phyloP scores from a whole-genome alignment of 2,329 filamentous ascomycete genomes.

The Hymenoscyphus infarciens region DNA sequence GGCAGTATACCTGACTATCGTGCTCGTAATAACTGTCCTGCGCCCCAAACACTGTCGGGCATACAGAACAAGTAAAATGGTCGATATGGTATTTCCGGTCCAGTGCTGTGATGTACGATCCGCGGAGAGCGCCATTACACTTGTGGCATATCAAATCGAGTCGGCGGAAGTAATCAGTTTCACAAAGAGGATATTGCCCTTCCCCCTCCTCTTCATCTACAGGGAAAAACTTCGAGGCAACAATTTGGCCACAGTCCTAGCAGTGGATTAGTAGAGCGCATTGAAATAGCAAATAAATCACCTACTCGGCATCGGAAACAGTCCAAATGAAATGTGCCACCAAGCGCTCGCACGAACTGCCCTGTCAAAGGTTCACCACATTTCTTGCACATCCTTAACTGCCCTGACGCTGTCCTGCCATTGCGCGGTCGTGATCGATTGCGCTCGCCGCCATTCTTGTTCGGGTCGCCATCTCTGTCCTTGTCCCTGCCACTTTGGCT shows the following conservation, averaged over 20 bases:
- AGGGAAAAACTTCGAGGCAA: constrained; percentile 98
- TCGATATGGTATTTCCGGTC: constrained; percentile 99
- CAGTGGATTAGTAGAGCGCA: constrained; percentile 19
- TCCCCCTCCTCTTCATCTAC: constrained; percentile 84
- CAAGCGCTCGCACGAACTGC: constrained; percentile 91
- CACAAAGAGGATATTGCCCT: constrained; percentile 90
- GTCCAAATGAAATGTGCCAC: constrained; percentile 92
- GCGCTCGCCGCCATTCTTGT: constrained; percentile 48
- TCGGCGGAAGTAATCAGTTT: constrained; percentile 94
- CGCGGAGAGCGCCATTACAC: constrained; percentile 86
- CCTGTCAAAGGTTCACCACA: constrained; percentile 85
- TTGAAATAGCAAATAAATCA: constrained; percentile 15
- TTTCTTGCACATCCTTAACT: constrained; percentile 73
- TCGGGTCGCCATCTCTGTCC: constrained; percentile 21
- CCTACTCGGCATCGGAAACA: constrained; percentile 93
- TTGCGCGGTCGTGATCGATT: constrained; percentile 53
- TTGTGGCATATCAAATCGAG: constrained; percentile 88
- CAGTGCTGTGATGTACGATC: constrained; percentile 95
- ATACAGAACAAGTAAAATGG: constrained; percentile 97
- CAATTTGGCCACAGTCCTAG: constrained; percentile 94
- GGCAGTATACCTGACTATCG: constrained; percentile 92
- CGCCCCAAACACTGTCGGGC: constrained; percentile 94
- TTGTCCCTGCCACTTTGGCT: constrained; percentile 29
- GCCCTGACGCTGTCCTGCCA: constrained; percentile 55
- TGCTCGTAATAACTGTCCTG: constrained; percentile 99